Evolutionary conservation across 1,284 basidiomycete species (phyloP).

Genomic region (Fomitopsis schrenkii): DNA sequence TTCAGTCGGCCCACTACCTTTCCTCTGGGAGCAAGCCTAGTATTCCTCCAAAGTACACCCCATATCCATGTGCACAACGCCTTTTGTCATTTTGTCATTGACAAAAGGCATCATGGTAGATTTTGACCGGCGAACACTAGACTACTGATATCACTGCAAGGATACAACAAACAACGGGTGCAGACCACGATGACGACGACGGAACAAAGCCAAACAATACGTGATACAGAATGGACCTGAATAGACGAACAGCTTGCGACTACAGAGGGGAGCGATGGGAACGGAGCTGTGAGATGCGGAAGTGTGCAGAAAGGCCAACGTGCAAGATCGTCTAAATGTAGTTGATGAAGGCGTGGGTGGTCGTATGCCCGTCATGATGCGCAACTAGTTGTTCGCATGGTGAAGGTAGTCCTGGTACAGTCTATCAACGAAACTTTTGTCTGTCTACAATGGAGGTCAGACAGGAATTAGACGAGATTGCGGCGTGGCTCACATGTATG

Average conservation of each 20-base stretch:
- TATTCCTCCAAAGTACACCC: too few species aligned
- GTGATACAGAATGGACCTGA: not conserved
- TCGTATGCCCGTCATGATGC: not conserved
- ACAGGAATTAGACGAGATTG: not conserved
- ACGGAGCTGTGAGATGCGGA: not conserved
- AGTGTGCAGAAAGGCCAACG: not conserved
- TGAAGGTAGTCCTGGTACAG: slow-evolving; percentile 19
- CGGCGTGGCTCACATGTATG: slow-evolving; percentile 51
- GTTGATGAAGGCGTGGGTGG: not conserved
- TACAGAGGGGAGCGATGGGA: not conserved
- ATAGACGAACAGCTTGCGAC: not conserved
- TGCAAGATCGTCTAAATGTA: not conserved
- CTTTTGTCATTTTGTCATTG: too few species aligned
- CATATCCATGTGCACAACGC: too few species aligned
- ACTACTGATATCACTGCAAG: not conserved
- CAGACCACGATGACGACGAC: not conserved
- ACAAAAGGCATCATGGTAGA: too few species aligned
- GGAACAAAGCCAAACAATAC: not conserved
- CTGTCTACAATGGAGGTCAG: slow-evolving; percentile 13
- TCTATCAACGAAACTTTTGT: slow-evolving; percentile 20
- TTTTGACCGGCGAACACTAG: too few species aligned
- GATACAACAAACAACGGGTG: not conserved
- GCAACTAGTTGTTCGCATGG: slow-evolving; percentile 2
- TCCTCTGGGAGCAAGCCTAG: too few species aligned
- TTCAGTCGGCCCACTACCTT: too few species aligned